Percentiles rank a stretch among this genome's conserved stretches.
Evolutionary conservation across 139 green algal genomes (phyloP).

Genomic region (Picochlorum sp.): DNA sequence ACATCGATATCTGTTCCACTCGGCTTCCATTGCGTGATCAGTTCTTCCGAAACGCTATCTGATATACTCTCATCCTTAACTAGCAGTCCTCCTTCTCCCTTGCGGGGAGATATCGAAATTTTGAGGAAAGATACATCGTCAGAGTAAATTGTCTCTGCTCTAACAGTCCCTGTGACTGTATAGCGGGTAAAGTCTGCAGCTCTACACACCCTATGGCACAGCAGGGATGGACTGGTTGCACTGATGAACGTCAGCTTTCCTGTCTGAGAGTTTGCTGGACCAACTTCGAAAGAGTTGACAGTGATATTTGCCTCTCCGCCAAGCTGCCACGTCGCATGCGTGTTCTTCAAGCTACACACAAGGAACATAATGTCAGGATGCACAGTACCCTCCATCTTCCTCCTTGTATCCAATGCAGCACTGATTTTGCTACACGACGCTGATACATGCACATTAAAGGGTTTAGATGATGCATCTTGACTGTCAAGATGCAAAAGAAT

Average conservation of each 20-base stretch:
- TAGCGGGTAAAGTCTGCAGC: constrained; percentile 34
- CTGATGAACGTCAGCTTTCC: constrained; percentile 1
- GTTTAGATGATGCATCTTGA: not conserved
- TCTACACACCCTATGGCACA: constrained; percentile 25
- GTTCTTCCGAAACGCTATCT: not conserved
- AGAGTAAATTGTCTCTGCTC: constrained; percentile 1
- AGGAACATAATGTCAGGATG: constrained; percentile 2
- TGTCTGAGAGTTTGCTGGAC: not conserved
- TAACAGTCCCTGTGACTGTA: constrained; percentile 20
- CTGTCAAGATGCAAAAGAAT: constrained; percentile 24
- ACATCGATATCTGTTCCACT: constrained; percentile 17
- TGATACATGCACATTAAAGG: constrained; percentile 3
- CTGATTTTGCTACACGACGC: constrained; percentile 39
- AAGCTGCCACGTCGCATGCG: not conserved
- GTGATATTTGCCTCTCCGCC: not conserved
- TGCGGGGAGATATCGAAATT: not conserved
- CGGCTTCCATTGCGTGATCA: constrained; percentile 10
- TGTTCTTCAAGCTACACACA: constrained; percentile 18
- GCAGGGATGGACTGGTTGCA: constrained; percentile 12
- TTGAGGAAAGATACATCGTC: not conserved
- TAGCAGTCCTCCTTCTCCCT: constrained; percentile 9
- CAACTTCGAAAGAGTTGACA: constrained; percentile 4
- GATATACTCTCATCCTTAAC: not conserved
- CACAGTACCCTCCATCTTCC: not conserved
- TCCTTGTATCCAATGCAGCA: constrained; percentile 18